These are phyloP conservation scores for Apophysomyces variabilis DNA, from an alignment of 371 early-diverging fungal species.

Conservation along the genomic window DNA sequence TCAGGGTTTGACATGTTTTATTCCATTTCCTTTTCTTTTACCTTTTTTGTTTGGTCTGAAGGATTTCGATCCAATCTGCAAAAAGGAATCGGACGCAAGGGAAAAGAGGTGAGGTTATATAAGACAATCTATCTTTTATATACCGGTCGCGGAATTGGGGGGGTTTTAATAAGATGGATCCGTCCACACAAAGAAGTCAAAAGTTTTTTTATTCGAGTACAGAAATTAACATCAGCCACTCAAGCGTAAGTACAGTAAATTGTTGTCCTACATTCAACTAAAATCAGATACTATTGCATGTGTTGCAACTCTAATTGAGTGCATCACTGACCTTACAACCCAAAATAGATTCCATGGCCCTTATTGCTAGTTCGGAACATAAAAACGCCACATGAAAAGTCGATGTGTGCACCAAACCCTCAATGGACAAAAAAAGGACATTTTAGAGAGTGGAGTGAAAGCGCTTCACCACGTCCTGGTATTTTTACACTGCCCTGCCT, in stretches of 20 bases:
- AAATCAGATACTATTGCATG: neutral
- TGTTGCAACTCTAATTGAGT: conserved; percentile 3
- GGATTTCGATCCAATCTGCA: conserved; percentile 21
- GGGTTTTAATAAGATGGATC: conserved; percentile 9
- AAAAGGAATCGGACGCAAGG: conserved; percentile 18
- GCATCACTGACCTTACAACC: neutral
- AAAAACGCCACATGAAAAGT: conserved; percentile 6
- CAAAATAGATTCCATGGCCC: neutral
- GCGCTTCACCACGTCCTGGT: neutral
- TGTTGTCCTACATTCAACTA: conserved; percentile 6
- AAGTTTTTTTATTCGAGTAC: conserved; percentile 1
- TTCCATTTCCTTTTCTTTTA: neutral
- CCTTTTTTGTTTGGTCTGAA: conserved; percentile 4
- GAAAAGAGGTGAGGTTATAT: no score
- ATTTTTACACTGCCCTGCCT: neutral
- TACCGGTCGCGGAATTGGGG: neutral
- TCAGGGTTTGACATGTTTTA: neutral
- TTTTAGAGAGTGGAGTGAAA: no score
- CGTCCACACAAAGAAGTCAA: conserved; percentile 4
- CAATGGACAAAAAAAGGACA: no score
- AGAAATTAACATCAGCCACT: conserved; percentile 7
- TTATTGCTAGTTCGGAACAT: neutral
- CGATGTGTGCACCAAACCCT: neutral
- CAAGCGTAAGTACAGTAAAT: neutral
- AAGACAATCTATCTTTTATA: neutral